A percentile compares a stretch with the other conserved stretches of the same genome.
Evolutionary conservation across 2,329 filamentous ascomycete genomes (phyloP).

Genomic region (Claviceps sp.): DNA sequence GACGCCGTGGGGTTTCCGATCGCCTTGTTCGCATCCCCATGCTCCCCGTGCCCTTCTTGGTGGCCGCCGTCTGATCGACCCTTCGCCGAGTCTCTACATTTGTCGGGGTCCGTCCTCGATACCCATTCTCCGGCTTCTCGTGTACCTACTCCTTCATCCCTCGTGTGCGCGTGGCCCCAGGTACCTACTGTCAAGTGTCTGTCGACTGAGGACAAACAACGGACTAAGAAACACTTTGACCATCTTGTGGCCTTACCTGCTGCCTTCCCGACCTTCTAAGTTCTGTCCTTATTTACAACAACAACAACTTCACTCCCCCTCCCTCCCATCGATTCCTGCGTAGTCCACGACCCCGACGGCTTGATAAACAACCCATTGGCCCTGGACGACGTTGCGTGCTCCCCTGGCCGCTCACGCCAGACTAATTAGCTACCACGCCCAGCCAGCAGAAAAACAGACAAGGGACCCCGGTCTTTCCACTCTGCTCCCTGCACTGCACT

Average conservation of each 20-base stretch:
- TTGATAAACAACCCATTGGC: neutral
- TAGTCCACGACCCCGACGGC: neutral
- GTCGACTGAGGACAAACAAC: neutral
- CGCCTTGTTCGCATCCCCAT: neutral
- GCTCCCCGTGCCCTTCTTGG: neutral
- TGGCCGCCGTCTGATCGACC: neutral
- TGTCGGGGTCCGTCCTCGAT: neutral
- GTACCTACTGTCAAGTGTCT: too few relatives aligned
- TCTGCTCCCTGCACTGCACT: neutral
- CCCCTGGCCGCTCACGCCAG: neutral
- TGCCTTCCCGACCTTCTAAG: neutral
- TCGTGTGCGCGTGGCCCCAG: neutral
- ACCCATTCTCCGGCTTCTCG: neutral
- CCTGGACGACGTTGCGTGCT: neutral
- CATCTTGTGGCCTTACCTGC: neutral
- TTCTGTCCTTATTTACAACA: neutral
- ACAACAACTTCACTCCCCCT: neutral
- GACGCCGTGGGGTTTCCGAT: neutral
- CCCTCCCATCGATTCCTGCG: neutral
- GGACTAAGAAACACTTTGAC: neutral
- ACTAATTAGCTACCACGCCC: constrained; percentile 1
- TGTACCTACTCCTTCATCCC: neutral
- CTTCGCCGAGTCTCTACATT: neutral
- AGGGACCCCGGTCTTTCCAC: constrained; percentile 1
- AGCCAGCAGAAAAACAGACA: constrained; percentile 6